A percentile compares a stretch with the other conserved stretches of the same genome.
Conservation (phyloP, 352 stramenopile species). For the Lagenidium sp. region DNA sequence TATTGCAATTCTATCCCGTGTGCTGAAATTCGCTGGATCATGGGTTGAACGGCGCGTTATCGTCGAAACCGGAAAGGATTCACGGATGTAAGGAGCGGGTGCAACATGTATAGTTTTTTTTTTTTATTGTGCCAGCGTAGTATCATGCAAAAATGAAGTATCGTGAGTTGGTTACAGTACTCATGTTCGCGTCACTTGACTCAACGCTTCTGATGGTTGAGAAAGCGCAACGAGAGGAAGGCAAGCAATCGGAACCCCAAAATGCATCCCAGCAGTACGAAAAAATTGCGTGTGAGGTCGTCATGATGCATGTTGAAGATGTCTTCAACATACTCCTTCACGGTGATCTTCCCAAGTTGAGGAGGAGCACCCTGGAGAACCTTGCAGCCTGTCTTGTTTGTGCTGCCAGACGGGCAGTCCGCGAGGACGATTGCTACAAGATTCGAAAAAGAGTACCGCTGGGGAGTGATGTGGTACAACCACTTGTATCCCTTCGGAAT, state of each 20-base stretch:
- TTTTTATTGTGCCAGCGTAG: no score
- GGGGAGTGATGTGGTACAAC: conserved; percentile 16
- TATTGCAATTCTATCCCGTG: no score
- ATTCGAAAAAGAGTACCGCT: conserved; percentile 10
- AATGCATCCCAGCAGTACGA: conserved; percentile 18
- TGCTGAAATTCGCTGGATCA: no score
- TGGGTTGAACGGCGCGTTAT: no score
- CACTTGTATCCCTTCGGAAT: conserved; percentile 20
- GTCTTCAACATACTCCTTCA: conserved; percentile 25
- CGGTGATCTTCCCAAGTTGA: conserved; percentile 7
- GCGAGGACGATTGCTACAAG: conserved; percentile 6
- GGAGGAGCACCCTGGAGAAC: conserved; percentile 7
- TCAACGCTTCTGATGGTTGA: conserved; percentile 46
- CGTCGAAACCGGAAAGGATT: no score
- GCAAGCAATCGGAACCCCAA: conserved; percentile 28
- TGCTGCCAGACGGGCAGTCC: conserved; percentile 3
- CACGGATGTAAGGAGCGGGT: no score
- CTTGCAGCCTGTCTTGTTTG: conserved; percentile 11
- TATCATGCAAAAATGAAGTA: no score
- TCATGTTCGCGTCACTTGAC: no score
- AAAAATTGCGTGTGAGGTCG: conserved; percentile 11
- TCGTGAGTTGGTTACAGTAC: no score
- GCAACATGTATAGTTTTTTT: no score
- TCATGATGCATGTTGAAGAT: conserved; percentile 18
- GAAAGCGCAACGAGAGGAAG: conserved; percentile 28